A percentile compares a stretch with the other conserved stretches of the same genome.
Conservation (phyloP, 768 basidiomycete species). For the Leccinum uliginosum region DNA sequence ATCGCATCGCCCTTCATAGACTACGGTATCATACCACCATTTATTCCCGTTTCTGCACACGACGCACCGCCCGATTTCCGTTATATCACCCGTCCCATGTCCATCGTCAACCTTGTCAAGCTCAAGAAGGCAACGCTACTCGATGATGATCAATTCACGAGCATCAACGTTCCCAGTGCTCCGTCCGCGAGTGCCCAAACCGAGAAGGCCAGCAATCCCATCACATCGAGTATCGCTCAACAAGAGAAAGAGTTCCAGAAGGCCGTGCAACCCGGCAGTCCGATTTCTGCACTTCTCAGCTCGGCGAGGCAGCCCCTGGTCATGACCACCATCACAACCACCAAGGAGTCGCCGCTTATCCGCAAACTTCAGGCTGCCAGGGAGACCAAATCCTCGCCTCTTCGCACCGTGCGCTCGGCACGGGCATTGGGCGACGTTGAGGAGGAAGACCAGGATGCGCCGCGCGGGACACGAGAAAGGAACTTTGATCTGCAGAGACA, state of each 20-base stretch:
- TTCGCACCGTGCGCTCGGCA: conserved; percentile 39
- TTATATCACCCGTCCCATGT: conserved; percentile 55
- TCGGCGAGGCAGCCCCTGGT: conserved; percentile 86
- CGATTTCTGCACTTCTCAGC: conserved; percentile 86
- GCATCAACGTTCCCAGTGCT: conserved; percentile 40
- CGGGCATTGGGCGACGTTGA: conserved; percentile 44
- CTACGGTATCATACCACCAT: conserved; percentile 72
- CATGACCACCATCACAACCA: conserved; percentile 49
- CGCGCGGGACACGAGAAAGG: conserved; percentile 38
- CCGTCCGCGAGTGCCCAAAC: conserved; percentile 16
- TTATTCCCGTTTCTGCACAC: conserved; percentile 76
- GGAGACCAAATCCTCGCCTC: conserved; percentile 49
- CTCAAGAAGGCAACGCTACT: conserved; percentile 59
- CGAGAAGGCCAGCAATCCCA: conserved; percentile 33
- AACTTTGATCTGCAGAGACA: conserved; percentile 41
- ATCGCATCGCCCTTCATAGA: conserved; percentile 83
- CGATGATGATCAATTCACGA: conserved; percentile 54
- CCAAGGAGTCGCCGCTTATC: conserved; percentile 35
- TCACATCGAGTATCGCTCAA: conserved; percentile 64
- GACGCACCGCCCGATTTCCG: conserved; percentile 74
- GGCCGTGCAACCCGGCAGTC: conserved; percentile 92
- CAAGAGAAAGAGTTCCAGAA: conserved; percentile 97
- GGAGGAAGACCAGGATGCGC: conserved; percentile 37
- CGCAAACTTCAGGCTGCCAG: conserved; percentile 56
- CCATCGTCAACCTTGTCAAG: conserved; percentile 64